Conservation (phyloP, 257 asterid species). For the Solanum chilense region DNA sequence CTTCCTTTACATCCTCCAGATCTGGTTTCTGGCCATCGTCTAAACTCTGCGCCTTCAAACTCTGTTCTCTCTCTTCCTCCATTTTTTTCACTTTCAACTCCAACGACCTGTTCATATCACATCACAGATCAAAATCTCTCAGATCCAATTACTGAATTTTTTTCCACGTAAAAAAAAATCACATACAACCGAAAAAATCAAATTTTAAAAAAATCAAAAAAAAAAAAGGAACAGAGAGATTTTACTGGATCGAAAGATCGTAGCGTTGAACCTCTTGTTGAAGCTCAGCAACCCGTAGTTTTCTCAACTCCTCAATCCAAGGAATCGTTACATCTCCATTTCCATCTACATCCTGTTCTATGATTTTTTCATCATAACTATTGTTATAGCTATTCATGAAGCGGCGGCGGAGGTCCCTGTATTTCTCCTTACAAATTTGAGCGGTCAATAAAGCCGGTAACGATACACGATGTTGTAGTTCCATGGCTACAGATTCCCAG, state of each 20-base stretch:
- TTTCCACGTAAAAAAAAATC: background rate
- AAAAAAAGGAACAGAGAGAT: background rate
- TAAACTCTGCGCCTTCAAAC: background rate
- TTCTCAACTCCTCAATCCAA: constrained; percentile 27
- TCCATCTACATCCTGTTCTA: background rate
- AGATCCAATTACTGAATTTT: constrained; percentile 8
- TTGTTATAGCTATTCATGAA: background rate
- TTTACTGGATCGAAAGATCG: constrained; percentile 34
- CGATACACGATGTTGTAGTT: constrained; percentile 18
- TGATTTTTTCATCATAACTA: background rate
- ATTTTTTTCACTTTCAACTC: constrained; percentile 29
- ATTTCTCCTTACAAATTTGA: constrained; percentile 18
- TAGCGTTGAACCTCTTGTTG: constrained; percentile 22
- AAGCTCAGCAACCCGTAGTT: constrained; percentile 28
- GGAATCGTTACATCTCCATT: constrained; percentile 2
- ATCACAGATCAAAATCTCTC: constrained; percentile 8
- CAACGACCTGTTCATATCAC: constrained; percentile 24
- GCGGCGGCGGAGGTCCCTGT: constrained; percentile 20
- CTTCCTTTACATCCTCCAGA: constrained; percentile 17
- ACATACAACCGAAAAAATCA: background rate
- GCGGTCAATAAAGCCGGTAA: constrained; percentile 8
- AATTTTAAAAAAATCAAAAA: background rate
- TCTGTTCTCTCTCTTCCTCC: constrained; percentile 29
- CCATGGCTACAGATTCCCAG: constrained; percentile 35
- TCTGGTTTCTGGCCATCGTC: constrained; percentile 17